phyloP scores from a whole-genome alignment of 106 monocot genomes.

The Amphibolis antarctica region DNA sequence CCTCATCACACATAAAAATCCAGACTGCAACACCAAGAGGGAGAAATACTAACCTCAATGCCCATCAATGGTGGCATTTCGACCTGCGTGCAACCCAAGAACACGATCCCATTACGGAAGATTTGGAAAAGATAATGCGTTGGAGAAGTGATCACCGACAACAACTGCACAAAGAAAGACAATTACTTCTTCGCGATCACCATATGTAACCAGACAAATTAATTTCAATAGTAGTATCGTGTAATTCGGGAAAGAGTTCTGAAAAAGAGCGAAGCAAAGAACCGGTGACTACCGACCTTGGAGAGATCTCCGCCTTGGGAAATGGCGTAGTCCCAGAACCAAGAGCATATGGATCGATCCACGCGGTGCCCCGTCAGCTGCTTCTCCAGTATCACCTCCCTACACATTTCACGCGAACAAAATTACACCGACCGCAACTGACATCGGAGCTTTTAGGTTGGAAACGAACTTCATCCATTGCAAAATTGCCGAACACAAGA shows the following conservation, averaged over 20 bases:
- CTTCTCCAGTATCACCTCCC: conserved; percentile 98
- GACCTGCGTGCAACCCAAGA: conserved; percentile 83
- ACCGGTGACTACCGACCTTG: conserved; percentile 31
- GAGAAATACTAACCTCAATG: conserved; percentile 40
- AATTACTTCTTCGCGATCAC: background rate
- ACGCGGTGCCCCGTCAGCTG: conserved; percentile 73
- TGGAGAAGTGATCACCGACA: conserved; percentile 72
- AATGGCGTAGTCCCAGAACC: conserved; percentile 77
- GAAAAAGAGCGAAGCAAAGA: background rate
- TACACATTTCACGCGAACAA: conserved; percentile 8
- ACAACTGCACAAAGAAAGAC: conserved; percentile 27
- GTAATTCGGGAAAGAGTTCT: no score
- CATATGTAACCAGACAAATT: background rate
- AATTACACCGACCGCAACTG: no score
- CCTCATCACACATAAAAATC: no score
- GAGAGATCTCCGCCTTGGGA: conserved; percentile 60
- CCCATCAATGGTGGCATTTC: conserved; percentile 92
- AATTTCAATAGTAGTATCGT: no score
- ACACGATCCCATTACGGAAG: conserved; percentile 55
- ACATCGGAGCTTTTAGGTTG: no score
- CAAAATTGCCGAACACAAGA: background rate
- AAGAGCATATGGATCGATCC: conserved; percentile 78
- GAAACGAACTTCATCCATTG: no score
- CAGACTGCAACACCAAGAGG: background rate
- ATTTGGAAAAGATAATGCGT: conserved; percentile 93